Conservation (phyloP, 306 rosid species). For the Oxytropis ochrocephala region DNA sequence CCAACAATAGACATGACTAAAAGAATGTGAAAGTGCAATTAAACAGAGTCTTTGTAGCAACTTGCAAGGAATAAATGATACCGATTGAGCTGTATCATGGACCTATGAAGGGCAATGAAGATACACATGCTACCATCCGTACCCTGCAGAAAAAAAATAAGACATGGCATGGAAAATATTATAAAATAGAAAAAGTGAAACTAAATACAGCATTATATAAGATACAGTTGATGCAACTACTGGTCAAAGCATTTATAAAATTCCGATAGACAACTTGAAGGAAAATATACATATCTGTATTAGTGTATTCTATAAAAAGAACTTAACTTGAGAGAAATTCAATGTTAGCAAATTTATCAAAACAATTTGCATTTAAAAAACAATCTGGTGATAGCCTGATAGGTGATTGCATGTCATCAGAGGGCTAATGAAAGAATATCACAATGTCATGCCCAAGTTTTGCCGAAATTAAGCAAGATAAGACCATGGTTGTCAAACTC, state of each 20-base stretch:
- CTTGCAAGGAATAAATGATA: constrained; percentile 24
- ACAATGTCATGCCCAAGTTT: constrained; percentile 1
- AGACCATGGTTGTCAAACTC: too few species aligned
- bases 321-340: neutral
- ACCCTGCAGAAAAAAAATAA: constrained; percentile 48
- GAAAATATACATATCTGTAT: neutral
- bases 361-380: neutral
- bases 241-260: constrained; percentile 19
- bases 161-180: constrained; percentile 5
- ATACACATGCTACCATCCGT: constrained; percentile 59
- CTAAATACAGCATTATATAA: constrained; percentile 5
- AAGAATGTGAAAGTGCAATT: constrained; percentile 6
- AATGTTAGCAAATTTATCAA: neutral
- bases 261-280: constrained; percentile 10
- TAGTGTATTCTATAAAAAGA: neutral
- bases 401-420: neutral
- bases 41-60: constrained; percentile 13
- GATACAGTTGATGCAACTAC: constrained; percentile 9
- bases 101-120: constrained; percentile 76
- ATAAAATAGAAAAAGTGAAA: constrained; percentile 1
- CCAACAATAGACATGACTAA: constrained; percentile 2
- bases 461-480: neutral
- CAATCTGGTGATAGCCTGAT: neutral
- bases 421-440: neutral
- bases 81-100: constrained; percentile 87